Evolutionary conservation across 805 yeast species (phyloP).

Genomic region (Starmera caribaea): DNA sequence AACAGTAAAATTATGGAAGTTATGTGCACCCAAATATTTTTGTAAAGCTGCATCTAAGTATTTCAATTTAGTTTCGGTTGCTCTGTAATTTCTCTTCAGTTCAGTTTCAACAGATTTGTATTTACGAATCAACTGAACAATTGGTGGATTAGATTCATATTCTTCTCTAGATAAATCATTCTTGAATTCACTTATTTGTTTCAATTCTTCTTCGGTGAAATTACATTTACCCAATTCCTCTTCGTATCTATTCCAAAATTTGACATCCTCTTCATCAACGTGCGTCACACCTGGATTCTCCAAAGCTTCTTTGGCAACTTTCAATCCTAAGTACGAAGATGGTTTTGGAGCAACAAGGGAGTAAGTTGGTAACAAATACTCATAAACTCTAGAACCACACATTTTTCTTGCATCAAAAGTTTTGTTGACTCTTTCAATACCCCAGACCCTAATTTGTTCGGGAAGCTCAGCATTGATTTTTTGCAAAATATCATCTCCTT

Average conservation of each 20-base stretch:
- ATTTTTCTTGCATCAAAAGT: slow-evolving; percentile 90
- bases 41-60: slow-evolving; percentile 60
- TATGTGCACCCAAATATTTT: slow-evolving; percentile 77
- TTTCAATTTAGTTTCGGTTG: slow-evolving; percentile 51
- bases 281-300: slow-evolving; percentile 51
- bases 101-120: slow-evolving; percentile 56
- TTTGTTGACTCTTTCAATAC: slow-evolving; percentile 78
- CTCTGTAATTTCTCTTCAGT: slow-evolving; percentile 60
- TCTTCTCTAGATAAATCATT: slow-evolving; percentile 27
- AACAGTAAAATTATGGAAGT: slow-evolving; percentile 81
- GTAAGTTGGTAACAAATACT: slow-evolving; percentile 87
- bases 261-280: slow-evolving; percentile 57
- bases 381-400: slow-evolving; percentile 95
- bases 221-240: slow-evolving; percentile 25
- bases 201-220: slow-evolving; percentile 20
- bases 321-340: slow-evolving; percentile 49
- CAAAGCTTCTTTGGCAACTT: slow-evolving; percentile 41
- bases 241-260: slow-evolving; percentile 58
- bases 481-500: slow-evolving; percentile 49
- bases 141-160: slow-evolving; percentile 28
- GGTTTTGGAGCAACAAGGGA: slow-evolving; percentile 90
- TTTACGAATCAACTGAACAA: slow-evolving; percentile 31
- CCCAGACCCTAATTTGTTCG: slow-evolving; percentile 87
- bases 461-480: slow-evolving; percentile 75
- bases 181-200: slow-evolving; percentile 16